phyloP scores from a whole-genome alignment of 192 early-diverging fungal genomes.

The Coemansia sp. region DNA sequence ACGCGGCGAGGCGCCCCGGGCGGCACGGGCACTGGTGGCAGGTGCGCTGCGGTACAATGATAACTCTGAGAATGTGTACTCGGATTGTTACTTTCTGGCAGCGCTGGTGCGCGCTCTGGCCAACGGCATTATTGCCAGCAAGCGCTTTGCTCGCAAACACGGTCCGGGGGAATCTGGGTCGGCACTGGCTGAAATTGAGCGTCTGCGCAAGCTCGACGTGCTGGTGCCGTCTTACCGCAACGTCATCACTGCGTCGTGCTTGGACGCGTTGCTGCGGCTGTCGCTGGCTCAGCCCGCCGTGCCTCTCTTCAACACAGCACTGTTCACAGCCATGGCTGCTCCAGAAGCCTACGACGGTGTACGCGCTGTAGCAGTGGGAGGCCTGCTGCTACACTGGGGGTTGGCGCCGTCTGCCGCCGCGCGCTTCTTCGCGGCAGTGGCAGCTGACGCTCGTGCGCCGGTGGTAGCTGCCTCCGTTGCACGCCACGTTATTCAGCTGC shows the following conservation, averaged over 20 bases:
- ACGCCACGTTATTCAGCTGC: conserved; percentile 13
- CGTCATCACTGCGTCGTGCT: conserved; percentile 72
- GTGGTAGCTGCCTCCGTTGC: conserved; percentile 8
- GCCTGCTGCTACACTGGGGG: conserved; percentile 71
- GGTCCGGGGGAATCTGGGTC: conserved; percentile 9
- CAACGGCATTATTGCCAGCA: conserved; percentile 58
- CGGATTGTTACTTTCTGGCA: conserved; percentile 78
- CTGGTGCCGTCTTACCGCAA: conserved; percentile 87
- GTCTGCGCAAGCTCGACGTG: conserved; percentile 74
- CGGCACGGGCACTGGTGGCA: conserved; percentile 66
- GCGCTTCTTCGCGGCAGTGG: conserved; percentile 23
- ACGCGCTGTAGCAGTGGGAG: conserved; percentile 71
- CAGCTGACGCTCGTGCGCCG: conserved; percentile 12
- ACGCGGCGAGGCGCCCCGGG: conserved; percentile 60
- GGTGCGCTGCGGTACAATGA: conserved; percentile 88
- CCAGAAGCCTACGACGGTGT: conserved; percentile 72
- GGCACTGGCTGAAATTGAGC: conserved; percentile 67
- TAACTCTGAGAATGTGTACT: conserved; percentile 83
- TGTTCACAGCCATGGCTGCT: conserved; percentile 71
- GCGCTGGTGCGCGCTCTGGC: conserved; percentile 71
- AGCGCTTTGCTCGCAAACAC: conserved; percentile 15
- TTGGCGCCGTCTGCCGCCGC: conserved; percentile 45
- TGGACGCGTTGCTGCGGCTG: conserved; percentile 73
- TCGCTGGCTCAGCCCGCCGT: conserved; percentile 57
- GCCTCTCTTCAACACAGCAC: conserved; percentile 67